Evolutionary conservation across 257 asterid species (phyloP).

Genomic region (Plantago elongata): DNA sequence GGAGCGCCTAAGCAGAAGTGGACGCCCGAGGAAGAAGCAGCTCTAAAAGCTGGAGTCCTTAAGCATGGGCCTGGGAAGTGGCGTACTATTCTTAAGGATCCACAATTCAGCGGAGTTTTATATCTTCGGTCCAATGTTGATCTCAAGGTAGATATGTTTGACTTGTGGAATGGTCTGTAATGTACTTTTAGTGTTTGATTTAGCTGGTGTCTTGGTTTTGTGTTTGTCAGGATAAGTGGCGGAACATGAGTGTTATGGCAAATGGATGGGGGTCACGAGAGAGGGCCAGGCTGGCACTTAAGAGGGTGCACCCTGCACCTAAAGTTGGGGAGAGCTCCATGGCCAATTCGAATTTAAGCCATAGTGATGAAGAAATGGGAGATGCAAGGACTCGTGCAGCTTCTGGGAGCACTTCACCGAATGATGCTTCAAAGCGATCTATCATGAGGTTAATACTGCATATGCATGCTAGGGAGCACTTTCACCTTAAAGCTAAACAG

Average conservation of each 20-base stretch:
- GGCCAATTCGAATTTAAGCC: constrained; percentile 36
- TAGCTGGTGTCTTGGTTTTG: background rate
- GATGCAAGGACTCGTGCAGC: constrained; percentile 51
- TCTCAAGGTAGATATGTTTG: constrained; percentile 62
- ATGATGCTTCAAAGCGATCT: constrained; percentile 71
- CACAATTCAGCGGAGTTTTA: constrained; percentile 74
- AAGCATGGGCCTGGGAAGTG: constrained; percentile 98
- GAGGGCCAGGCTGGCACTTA: constrained; percentile 69
- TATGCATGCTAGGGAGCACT: constrained; percentile 14
- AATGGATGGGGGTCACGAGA: constrained; percentile 92
- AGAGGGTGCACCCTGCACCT: constrained; percentile 52
- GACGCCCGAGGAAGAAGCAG: constrained; percentile 98
- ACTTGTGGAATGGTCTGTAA: background rate
- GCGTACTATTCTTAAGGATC: constrained; percentile 95
- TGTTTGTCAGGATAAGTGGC: constrained; percentile 83
- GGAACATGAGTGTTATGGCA: constrained; percentile 97
- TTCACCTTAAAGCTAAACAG: constrained; percentile 2
- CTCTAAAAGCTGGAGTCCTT: constrained; percentile 92
- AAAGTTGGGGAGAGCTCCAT: constrained; percentile 60
- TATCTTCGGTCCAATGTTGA: constrained; percentile 87
- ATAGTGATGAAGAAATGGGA: constrained; percentile 65
- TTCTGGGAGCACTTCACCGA: constrained; percentile 71
- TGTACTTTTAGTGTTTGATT: background rate
- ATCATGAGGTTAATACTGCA: constrained; percentile 57
- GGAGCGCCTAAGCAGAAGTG: constrained; percentile 99